A percentile compares a stretch with the other conserved stretches of the same genome.
Conservation (phyloP, 2,329 filamentous ascomycete genomes). For the Lachnellula arida region DNA sequence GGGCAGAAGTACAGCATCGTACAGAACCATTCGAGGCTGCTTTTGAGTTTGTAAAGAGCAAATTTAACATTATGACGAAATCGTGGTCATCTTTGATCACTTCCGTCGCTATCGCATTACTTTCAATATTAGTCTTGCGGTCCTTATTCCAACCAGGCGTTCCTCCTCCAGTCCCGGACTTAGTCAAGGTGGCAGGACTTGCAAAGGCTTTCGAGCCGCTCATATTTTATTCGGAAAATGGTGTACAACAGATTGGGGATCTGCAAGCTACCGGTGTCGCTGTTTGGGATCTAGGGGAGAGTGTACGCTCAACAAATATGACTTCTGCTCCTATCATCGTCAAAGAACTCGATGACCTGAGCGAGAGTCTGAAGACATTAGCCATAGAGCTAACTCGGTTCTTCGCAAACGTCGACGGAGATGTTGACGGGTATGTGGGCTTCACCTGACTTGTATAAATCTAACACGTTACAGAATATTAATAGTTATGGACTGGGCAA, state of each 20-base stretch:
- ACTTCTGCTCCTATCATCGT: constrained; percentile 84
- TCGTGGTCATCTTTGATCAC: constrained; percentile 65
- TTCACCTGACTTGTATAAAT: constrained; percentile 3
- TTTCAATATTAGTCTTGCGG: constrained; percentile 62
- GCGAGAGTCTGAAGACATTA: constrained; percentile 78
- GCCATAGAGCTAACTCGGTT: constrained; percentile 85
- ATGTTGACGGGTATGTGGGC: constrained; percentile 68
- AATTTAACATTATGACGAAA: constrained; percentile 56
- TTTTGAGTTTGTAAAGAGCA: constrained; percentile 57
- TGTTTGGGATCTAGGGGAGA: constrained; percentile 92
- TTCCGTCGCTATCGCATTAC: constrained; percentile 55
- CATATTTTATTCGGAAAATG: constrained; percentile 91
- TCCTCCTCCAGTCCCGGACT: constrained; percentile 67
- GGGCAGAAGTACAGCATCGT: constrained; percentile 82
- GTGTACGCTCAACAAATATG: constrained; percentile 84
- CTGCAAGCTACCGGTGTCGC: constrained; percentile 88
- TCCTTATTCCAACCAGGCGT: constrained; percentile 64
- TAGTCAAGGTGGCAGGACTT: constrained; percentile 85
- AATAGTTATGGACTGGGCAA: constrained; percentile 94
- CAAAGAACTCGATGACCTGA: constrained; percentile 76
- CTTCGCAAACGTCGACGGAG: constrained; percentile 88
- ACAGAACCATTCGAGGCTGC: constrained; percentile 77
- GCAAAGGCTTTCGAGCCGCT: constrained; percentile 90
- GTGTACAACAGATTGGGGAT: constrained; percentile 78
- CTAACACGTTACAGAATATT: constrained; percentile 57